Percentiles rank a stretch among this genome's conserved stretches.
Conservation (phyloP, 495 filamentous ascomycete species). For the Penicillium silybi region DNA sequence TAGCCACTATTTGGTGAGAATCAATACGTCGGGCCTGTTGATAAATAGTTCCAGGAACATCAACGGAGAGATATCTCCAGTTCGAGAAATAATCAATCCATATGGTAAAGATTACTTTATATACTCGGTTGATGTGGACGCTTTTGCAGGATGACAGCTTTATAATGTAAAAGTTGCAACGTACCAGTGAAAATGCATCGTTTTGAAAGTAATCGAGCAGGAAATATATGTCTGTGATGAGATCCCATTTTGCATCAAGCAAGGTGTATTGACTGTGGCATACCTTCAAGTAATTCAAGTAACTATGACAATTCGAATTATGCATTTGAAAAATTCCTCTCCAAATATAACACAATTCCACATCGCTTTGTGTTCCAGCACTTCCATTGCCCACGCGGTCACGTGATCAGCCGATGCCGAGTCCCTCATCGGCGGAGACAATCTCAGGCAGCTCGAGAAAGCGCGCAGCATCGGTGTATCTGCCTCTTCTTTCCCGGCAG, state of each 20-base stretch:
- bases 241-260: too few relatives aligned
- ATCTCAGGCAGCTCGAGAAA: slow-evolving; percentile 12
- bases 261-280: too few relatives aligned
- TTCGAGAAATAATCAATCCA: too few relatives aligned
- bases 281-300: background rate
- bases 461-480: slow-evolving; percentile 14
- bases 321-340: background rate
- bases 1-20: background rate
- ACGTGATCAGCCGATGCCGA: background rate
- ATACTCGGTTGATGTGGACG: too few relatives aligned
- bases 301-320: background rate
- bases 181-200: too few relatives aligned
- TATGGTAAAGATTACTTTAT: too few relatives aligned
- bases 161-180: too few relatives aligned
- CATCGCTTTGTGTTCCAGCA: background rate
- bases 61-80: too few relatives aligned
- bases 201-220: background rate
- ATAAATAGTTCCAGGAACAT: background rate
- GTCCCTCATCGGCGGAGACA: slow-evolving; percentile 1
- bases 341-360: background rate
- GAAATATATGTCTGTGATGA: background rate
- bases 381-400: background rate
- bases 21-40: background rate
- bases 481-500: slow-evolving; percentile 7
- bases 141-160: too few relatives aligned